Percentiles rank a stretch among this genome's conserved stretches.
phyloP scores from a whole-genome alignment of 257 asterid species.

The Jasminum sambac region DNA sequence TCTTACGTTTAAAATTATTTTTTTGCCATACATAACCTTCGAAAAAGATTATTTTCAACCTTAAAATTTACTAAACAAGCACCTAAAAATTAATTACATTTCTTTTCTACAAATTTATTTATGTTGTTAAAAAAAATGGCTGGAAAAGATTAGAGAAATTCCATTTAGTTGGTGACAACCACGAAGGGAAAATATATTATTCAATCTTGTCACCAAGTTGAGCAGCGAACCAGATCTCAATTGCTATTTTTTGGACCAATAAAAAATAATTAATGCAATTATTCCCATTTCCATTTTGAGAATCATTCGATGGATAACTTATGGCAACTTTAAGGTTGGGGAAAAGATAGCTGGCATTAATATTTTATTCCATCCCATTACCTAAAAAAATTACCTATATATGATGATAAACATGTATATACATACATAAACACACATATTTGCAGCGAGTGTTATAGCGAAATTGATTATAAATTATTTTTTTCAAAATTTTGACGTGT shows the following conservation, averaged over 20 bases:
- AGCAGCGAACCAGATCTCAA: neutral
- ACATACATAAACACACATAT: too few relatives aligned
- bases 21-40: too few relatives aligned
- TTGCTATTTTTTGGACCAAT: neutral
- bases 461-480: too few relatives aligned
- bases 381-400: neutral
- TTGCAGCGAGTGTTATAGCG: too few relatives aligned
- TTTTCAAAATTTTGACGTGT: too few relatives aligned
- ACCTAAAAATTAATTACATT: neutral
- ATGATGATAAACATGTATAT: neutral
- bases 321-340: neutral
- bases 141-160: neutral
- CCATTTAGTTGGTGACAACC: slow-evolving; percentile 2
- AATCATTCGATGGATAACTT: neutral
- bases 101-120: neutral
- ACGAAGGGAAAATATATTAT: neutral
- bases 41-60: too few relatives aligned
- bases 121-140: neutral
- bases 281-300: neutral
- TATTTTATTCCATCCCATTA: neutral
- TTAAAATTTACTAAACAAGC: neutral
- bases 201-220: slow-evolving; percentile 4
- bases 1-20: too few relatives aligned
- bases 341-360: neutral
- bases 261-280: neutral